Base-by-base conservation (phyloP, 2,329 filamentous ascomycete species). In the Colletotrichum gigasporum region DNA sequence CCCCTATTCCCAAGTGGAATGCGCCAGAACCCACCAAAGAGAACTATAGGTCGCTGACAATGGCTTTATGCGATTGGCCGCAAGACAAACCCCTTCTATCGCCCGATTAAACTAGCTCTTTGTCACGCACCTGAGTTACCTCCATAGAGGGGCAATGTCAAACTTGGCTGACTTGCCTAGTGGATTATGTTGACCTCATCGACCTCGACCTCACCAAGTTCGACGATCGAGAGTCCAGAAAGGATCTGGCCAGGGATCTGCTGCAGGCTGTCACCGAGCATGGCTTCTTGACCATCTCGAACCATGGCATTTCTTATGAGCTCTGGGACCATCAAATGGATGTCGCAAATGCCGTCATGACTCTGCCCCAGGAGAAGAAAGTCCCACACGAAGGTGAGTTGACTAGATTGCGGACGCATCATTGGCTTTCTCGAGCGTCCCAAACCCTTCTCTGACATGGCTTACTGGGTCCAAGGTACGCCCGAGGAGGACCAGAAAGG, bases 261-360 rank as follows among this genome's bases (percentile, higher is more conserved):
- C 74, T 70, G 48, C 69, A 75, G 32, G 73, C 73, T 14, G 68
- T 67, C 7, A 72, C 70, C 2, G 67, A 65, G 56, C 67, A 72
- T n/a, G 71, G 71, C 12, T 72, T 72, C 51, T 48, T 72, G 11
- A 72, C 71, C 4, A 42, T 72, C n/a, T 65, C 67, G 18, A 69
- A 71, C 56, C 69, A 74, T 64, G 70, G 69, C 35, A 73, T 71
- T 32, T 69, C 70, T 10, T 59, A 72, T 6, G 68, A 71, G 37
- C 58, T 69, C 1, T 73, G 68, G 35, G 48, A 65, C 45, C 59
- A 56, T 8, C 72, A 73, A 41, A 71, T 73, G 67, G 55, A 64
- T 16, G 67, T 73, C 24, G 68, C 71, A 10, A 72, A 73, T 55
- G 69, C 69, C 2, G 64, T 70, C 20, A 71, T 73, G 71, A 73